A percentile compares a stretch with the other conserved stretches of the same genome.
Conservation (phyloP, 345 rosid species). For the Clausena lansium region DNA sequence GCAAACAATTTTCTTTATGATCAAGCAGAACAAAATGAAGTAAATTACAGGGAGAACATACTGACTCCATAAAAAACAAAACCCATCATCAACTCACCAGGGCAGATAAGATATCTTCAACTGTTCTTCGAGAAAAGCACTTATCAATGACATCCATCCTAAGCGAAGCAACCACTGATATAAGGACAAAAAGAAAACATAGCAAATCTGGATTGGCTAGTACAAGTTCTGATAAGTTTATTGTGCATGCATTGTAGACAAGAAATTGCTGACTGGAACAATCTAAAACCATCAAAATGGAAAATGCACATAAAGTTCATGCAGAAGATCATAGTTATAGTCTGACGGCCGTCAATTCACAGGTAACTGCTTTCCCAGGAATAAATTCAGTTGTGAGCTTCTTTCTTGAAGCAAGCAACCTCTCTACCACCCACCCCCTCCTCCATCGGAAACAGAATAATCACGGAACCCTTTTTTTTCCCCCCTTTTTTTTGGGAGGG, state of each 20-base stretch:
- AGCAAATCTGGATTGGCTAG: slow-evolving; percentile 2
- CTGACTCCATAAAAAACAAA: background rate
- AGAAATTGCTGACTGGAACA: background rate
- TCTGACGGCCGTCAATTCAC: background rate
- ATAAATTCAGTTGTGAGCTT: background rate
- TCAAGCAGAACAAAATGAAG: slow-evolving; percentile 2
- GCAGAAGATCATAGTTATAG: background rate
- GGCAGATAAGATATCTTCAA: slow-evolving; percentile 78
- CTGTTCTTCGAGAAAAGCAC: slow-evolving; percentile 73
- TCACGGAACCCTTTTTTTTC: background rate
- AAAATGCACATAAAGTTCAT: background rate
- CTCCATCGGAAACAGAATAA: background rate
- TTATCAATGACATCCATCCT: slow-evolving; percentile 74
- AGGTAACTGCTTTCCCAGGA: background rate
- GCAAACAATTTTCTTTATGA: background rate
- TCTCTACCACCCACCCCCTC: background rate
- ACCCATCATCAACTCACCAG: slow-evolving; percentile 53
- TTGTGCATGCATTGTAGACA: background rate
- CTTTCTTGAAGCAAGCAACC: background rate
- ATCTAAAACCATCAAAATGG: background rate
- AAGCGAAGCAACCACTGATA: slow-evolving; percentile 17
- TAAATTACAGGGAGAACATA: background rate
- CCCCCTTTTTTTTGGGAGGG: no score
- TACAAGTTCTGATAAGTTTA: background rate
- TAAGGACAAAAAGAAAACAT: background rate